A percentile compares a stretch with the other conserved stretches of the same genome.
phyloP scores from a whole-genome alignment of 768 basidiomycete genomes.

The Boletus tomentosulus region DNA sequence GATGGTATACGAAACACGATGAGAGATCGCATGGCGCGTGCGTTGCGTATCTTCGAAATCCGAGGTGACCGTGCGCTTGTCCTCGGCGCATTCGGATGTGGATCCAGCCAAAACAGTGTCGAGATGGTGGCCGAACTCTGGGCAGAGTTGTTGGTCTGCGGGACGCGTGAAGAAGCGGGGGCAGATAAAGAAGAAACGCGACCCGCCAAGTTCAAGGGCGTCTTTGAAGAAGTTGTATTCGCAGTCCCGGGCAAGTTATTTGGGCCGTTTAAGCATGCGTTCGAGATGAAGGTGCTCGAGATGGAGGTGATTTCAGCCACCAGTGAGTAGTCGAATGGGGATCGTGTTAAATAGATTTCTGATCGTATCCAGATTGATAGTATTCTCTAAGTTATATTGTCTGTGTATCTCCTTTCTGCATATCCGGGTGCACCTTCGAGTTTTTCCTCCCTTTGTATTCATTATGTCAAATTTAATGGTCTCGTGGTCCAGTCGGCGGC shows the following conservation, averaged over 20 bases:
- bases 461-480: not conserved
- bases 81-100: conserved; percentile 45
- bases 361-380: not conserved
- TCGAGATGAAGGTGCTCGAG: conserved; percentile 38
- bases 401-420: too few relatives aligned
- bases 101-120: conserved; percentile 38
- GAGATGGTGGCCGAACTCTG: conserved; percentile 41
- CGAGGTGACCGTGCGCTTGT: conserved; percentile 37
- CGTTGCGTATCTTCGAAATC: conserved; percentile 40
- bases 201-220: conserved; percentile 35
- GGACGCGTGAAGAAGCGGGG: conserved; percentile 21
- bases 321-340: conserved; percentile 19
- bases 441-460: not conserved
- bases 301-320: conserved; percentile 28
- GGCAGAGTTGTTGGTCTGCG: conserved; percentile 43
- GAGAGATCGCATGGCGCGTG: conserved; percentile 48
- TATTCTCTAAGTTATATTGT: not conserved
- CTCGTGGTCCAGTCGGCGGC: too few relatives aligned
- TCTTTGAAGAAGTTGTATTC: conserved; percentile 41
- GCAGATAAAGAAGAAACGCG: conserved; percentile 13
- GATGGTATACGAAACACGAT: conserved; percentile 39
- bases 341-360: not conserved
- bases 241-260: conserved; percentile 38
- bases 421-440: too few relatives aligned
- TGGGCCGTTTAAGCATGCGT: conserved; percentile 36